Percentiles rank a stretch among this genome's conserved stretches.
phyloP scores from a whole-genome alignment of 140 eudicot genomes.

The Erigeron philadelphicus region DNA sequence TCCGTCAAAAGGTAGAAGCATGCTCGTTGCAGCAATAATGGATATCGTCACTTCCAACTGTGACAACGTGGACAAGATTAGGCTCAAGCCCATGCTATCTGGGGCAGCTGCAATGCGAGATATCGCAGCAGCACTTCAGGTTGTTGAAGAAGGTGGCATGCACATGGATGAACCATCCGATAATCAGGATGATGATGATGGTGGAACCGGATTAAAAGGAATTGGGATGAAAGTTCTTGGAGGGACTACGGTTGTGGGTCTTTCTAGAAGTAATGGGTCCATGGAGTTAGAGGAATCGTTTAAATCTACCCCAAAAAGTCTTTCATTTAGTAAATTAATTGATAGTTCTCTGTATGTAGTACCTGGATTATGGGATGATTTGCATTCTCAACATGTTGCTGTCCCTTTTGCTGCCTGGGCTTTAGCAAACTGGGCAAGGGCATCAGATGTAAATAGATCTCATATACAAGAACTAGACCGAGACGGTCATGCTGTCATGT shows the following conservation, averaged over 20 bases:
- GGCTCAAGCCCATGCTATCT: slow-evolving; percentile 57
- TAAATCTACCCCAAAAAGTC: slow-evolving; percentile 25
- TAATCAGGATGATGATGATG: slow-evolving; percentile 65
- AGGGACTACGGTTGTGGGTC: slow-evolving; percentile 75
- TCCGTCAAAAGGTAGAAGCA: slow-evolving; percentile 90
- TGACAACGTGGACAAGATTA: slow-evolving; percentile 52
- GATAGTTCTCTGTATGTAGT: slow-evolving; percentile 50
- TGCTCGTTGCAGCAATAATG: slow-evolving; percentile 96
- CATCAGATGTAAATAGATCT: slow-evolving; percentile 73
- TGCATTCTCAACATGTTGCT: slow-evolving; percentile 91
- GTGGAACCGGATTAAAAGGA: slow-evolving; percentile 76
- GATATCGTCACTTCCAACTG: slow-evolving; percentile 87
- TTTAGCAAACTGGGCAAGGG: slow-evolving; percentile 94
- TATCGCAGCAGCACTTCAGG: slow-evolving; percentile 88
- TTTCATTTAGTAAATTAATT: slow-evolving; percentile 39
- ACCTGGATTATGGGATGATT: slow-evolving; percentile 99
- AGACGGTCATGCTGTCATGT: slow-evolving; percentile 86
- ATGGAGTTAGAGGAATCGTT: slow-evolving; percentile 40
- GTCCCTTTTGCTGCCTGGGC: slow-evolving; percentile 99
- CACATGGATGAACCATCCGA: slow-evolving; percentile 66
- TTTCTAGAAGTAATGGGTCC: slow-evolving; percentile 49
- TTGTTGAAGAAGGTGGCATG: slow-evolving; percentile 85
- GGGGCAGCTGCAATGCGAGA: slow-evolving; percentile 78
- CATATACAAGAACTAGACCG: slow-evolving; percentile 89
- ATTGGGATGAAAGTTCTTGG: slow-evolving; percentile 95